phyloP scores from a whole-genome alignment of 164 flowering plant genomes.

The grape (Vitis vinifera) region ASM3070453v1 NC_081823.1:8510501-8511000 shows the following conservation, averaged over 20 bases:
- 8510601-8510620: slow-evolving; percentile 54
- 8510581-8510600: slow-evolving; percentile 49
- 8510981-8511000: slow-evolving; percentile 82
- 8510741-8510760: slow-evolving; percentile 73
- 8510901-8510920: slow-evolving; percentile 76
- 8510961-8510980: slow-evolving; percentile 67
- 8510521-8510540: slow-evolving; percentile 69
- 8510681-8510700: slow-evolving; percentile 60
- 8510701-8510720: slow-evolving; percentile 65
- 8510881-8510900: slow-evolving; percentile 90
- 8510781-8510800: slow-evolving; percentile 72
- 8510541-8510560: slow-evolving; percentile 49
- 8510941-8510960: slow-evolving; percentile 91
- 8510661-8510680: slow-evolving; percentile 72
- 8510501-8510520: slow-evolving; percentile 59
- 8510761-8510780: slow-evolving; percentile 72
- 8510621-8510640: slow-evolving; percentile 49
- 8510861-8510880: slow-evolving; percentile 86
- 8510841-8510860: slow-evolving; percentile 75
- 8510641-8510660: slow-evolving; percentile 53
- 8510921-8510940: slow-evolving; percentile 76
- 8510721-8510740: slow-evolving; percentile 53
- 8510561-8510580: slow-evolving; percentile 36
- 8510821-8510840: slow-evolving; percentile 68
- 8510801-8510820: slow-evolving; percentile 69